Conservation (phyloP, 495 filamentous ascomycete genomes). For the Trichoderma gamsii region DNA sequence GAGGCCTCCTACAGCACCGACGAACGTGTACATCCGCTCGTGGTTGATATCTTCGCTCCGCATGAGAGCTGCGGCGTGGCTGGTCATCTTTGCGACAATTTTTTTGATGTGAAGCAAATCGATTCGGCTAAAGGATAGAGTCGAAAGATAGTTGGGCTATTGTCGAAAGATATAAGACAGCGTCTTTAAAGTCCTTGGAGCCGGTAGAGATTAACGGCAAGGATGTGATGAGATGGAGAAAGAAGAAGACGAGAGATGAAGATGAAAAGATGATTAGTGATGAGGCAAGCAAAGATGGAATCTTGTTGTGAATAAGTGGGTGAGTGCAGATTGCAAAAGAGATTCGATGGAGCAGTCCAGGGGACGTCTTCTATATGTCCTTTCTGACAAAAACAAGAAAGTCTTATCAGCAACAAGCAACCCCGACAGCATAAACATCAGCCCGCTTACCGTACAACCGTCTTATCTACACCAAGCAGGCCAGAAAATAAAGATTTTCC, state of each 20-base stretch:
- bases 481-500: no score
- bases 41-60: conserved; percentile 30
- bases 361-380: conserved; percentile 2
- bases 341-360: not conserved
- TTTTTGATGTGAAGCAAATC: not conserved
- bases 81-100: not conserved
- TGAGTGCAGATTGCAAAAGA: not conserved
- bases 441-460: not conserved
- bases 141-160: not conserved
- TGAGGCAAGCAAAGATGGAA: not conserved
- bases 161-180: not conserved
- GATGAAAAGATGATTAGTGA: not conserved
- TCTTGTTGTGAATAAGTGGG: not conserved
- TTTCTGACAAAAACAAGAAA: not conserved
- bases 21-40: conserved; percentile 35
- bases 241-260: not conserved
- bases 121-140: not conserved
- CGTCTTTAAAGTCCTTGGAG: not conserved
- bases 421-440: not conserved
- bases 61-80: conserved; percentile 23
- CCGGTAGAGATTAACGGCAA: not conserved
- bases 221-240: not conserved
- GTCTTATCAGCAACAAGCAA: not conserved
- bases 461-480: no score
- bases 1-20: conserved; percentile 40